Evolutionary conservation across 805 yeast species (phyloP).

Genomic region (Yamadazyma scolyti): DNA sequence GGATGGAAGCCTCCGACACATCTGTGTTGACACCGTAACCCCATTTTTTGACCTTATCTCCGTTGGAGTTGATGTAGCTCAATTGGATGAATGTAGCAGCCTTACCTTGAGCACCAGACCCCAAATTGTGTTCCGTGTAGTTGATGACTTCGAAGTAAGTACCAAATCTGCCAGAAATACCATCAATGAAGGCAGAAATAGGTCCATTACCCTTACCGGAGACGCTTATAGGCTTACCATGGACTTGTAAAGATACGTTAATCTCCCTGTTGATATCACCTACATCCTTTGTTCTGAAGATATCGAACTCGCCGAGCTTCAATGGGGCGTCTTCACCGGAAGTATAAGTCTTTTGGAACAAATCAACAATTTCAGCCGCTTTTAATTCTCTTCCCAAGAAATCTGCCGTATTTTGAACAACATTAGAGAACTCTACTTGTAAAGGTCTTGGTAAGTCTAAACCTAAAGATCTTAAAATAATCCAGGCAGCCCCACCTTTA

Average conservation of each 20-base stretch:
- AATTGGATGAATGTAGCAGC: conserved; percentile 75
- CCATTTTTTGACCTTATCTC: conserved; percentile 33
- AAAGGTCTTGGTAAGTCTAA: conserved; percentile 69
- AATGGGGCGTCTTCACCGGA: conserved; percentile 21
- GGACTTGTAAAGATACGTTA: conserved; percentile 30
- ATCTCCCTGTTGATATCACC: conserved; percentile 44
- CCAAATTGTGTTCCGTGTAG: conserved; percentile 71
- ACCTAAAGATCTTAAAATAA: conserved; percentile 64
- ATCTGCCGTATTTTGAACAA: conserved; percentile 66
- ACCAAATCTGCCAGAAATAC: conserved; percentile 50
- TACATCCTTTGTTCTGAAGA: conserved; percentile 28
- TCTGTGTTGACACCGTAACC: conserved; percentile 43
- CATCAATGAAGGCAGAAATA: conserved; percentile 68
- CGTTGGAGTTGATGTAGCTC: conserved; percentile 33
- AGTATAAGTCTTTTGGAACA: conserved; percentile 57
- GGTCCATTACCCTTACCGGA: conserved; percentile 76
- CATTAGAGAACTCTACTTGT: conserved; percentile 64
- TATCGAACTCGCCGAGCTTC: conserved; percentile 44
- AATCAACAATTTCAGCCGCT: conserved; percentile 56
- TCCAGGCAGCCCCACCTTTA: conserved; percentile 87
- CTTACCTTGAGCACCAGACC: conserved; percentile 64
- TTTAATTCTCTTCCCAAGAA: conserved; percentile 64
- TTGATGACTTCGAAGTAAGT: conserved; percentile 58
- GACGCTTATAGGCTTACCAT: conserved; percentile 22
- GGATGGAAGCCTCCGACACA: conserved; percentile 47